A percentile compares a stretch with the other conserved stretches of the same genome.
These are phyloP conservation scores for Herpetospermum pedunculosum DNA, from an alignment of 306 rosid genomes.

Conservation along the genomic window DNA sequence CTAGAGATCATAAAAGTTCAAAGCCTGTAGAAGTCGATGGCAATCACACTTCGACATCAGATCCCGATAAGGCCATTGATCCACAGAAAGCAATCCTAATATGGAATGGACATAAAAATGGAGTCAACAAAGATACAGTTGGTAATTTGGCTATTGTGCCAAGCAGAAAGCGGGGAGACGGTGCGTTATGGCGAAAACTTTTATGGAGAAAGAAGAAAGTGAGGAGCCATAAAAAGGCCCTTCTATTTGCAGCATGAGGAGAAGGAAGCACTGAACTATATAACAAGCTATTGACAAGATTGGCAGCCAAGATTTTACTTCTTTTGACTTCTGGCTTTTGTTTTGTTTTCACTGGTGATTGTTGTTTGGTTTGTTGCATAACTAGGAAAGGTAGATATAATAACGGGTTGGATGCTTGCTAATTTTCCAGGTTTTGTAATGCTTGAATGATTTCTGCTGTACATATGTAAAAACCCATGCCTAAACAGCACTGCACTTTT, in stretches of 20 bases:
- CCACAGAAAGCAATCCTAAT: constrained; percentile 26
- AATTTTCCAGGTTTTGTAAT: constrained; percentile 8
- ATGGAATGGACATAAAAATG: constrained; percentile 23
- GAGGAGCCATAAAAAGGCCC: constrained; percentile 29
- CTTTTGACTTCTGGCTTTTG: constrained; percentile 5
- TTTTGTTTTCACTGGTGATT: not conserved
- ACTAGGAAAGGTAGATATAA: not conserved
- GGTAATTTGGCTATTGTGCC: constrained; percentile 56
- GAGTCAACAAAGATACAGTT: constrained; percentile 22
- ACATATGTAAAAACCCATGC: not conserved
- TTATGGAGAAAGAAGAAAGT: constrained; percentile 61
- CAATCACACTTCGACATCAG: not conserved
- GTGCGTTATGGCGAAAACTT: constrained; percentile 51
- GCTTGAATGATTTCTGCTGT: not conserved
- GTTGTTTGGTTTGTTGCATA: constrained; percentile 16
- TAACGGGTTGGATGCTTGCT: constrained; percentile 2
- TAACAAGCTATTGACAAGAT: constrained; percentile 2
- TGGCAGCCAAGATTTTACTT: constrained; percentile 12
- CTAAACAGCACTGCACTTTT: not conserved
- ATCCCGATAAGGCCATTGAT: constrained; percentile 6
- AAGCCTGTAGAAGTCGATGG: constrained; percentile 22
- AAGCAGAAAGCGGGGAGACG: constrained; percentile 35
- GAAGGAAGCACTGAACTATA: not conserved
- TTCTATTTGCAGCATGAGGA: constrained; percentile 25
- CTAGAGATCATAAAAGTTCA: constrained; percentile 7